A percentile compares a stretch with the other conserved stretches of the same genome.
These are phyloP conservation scores for Adansonia madagascariensis DNA, from an alignment of 441 rosid genomes.

Conservation along the genomic window DNA sequence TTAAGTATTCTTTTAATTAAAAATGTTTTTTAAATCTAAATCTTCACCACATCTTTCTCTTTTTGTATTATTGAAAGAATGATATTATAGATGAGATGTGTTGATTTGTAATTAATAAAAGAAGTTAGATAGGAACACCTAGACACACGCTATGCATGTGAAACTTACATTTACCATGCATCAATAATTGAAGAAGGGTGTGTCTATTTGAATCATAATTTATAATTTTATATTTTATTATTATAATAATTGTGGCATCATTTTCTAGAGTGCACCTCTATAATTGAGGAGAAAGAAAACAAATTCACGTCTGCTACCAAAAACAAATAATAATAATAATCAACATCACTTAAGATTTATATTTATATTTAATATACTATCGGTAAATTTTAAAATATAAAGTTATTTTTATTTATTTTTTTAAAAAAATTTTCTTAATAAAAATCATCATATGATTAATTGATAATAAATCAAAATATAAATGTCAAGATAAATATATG, in stretches of 20 bases:
- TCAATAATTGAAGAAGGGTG: background rate
- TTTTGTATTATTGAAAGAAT: background rate
- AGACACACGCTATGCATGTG: background rate
- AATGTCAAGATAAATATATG: too few relatives aligned
- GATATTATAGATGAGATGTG: background rate
- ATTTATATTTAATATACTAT: too few relatives aligned
- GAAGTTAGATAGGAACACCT: background rate
- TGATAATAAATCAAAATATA: too few relatives aligned
- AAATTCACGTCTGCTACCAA: background rate
- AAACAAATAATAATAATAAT: background rate
- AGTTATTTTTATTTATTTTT: too few relatives aligned
- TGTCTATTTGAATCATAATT: background rate
- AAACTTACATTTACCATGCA: background rate
- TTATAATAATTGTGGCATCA: background rate
- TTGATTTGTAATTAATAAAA: background rate
- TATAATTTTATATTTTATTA: too few relatives aligned
- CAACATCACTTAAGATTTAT: too few relatives aligned
- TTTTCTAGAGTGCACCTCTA: background rate
- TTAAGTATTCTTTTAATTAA: background rate
- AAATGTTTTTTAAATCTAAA: background rate
- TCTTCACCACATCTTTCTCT: background rate
- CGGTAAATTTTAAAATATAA: too few relatives aligned
- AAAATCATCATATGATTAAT: too few relatives aligned
- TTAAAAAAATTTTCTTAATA: too few relatives aligned
- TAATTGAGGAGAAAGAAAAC: background rate